Base-by-base conservation (phyloP, 345 rosid genomes). In the Euphorbia peplus region DNA sequence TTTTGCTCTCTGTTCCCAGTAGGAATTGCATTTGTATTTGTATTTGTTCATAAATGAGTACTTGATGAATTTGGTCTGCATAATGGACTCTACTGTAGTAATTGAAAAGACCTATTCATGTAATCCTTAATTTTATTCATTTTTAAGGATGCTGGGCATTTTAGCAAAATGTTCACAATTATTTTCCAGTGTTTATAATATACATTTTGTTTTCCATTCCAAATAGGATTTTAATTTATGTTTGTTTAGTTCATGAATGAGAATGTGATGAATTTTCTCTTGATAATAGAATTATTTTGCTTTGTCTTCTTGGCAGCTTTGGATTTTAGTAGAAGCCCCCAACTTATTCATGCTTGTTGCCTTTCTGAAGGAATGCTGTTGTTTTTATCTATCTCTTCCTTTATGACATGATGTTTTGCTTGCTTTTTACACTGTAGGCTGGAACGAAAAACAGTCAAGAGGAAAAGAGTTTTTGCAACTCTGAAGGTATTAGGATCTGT, bases 391-490 rank as follows among this genome's bases (percentile, higher is more conserved):
- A 42, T 26, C 50, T 37, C 30, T 62, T 69, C n/a, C 69, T 61
- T 60, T 66, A 14, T 48, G 22, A 50, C 30, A 22, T 41, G 35
- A 25, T 24, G 63, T 2, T 24, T 19, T 73, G 18, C 22, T 71
- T 54, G 28, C 46, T 44, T 44, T 14, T 18, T 28, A 26, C 56
- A 75, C 73, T 82, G 46, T 73, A 93, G 98, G 84, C 86, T 95
- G 86, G 96, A 95, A 81, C 80, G 83, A 61, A 91, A 81, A 79
- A 88, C 89, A 48, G 85, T 93, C 51, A 91, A 78, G 84, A 87
- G 96, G 81, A 91, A 95, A 75, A 82, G 84, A 73, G 91, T 91
- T 50, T 91, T 80, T 77, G 97, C 90, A 55, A 95, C 95, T 14
- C 80, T 95, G 41, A 90, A 81, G 80, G 96, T 95, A 76, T 68